Base-by-base conservation (phyloP, 331 rosid genomes). In the Cucumis variabilis region DNA sequence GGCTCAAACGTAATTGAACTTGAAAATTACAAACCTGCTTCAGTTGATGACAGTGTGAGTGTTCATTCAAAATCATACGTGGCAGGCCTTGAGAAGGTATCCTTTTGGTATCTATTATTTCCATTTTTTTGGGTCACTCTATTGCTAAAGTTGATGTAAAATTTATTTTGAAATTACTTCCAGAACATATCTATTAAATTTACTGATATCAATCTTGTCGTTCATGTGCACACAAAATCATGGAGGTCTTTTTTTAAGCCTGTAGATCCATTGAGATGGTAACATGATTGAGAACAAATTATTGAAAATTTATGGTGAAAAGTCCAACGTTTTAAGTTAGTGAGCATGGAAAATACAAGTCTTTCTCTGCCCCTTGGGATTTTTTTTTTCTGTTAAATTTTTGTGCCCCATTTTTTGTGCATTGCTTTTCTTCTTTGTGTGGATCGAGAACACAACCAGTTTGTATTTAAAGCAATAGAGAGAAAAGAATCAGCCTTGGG, bases 51-150 rank as follows among this genome's bases (percentile, higher is more conserved):
- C 89, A 89, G 95, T 87, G 94, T 94, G 87, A 93, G 96, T 62
- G 96, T 97, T 92, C 99, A 97, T 89, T 87, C 98, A 50, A 93
- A 91, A 89, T 88, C 93, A 73, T 97, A 95, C 89, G 91, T 97
- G 28, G 81, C 89, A 82, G 96, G 98, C 90, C 98, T 97, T 89
- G 98, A 97, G 92, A 94, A 93, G 99, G 98, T 96, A 90, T 83
- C 55, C 37, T 63, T 63, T 60, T 74, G 25, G 82, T 81, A 37
- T 28, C 23, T 33, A 48, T 71, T 69, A 69, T 4, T 69, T 67
- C 27, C 63, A 24, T 25, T 17, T 44, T 44, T 25, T 16, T n/a
- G n/a, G n/a, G 71, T 9, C 23, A 33, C 80, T 67, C 62, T 71
- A 27, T 62, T 86, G 41, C 82, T 86, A 62, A 53, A 55, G 48